A percentile compares a stretch with the other conserved stretches of the same genome.
These are phyloP conservation scores for Alternaria atra DNA, from an alignment of 2,329 filamentous ascomycete species.

Conservation along the genomic window DNA sequence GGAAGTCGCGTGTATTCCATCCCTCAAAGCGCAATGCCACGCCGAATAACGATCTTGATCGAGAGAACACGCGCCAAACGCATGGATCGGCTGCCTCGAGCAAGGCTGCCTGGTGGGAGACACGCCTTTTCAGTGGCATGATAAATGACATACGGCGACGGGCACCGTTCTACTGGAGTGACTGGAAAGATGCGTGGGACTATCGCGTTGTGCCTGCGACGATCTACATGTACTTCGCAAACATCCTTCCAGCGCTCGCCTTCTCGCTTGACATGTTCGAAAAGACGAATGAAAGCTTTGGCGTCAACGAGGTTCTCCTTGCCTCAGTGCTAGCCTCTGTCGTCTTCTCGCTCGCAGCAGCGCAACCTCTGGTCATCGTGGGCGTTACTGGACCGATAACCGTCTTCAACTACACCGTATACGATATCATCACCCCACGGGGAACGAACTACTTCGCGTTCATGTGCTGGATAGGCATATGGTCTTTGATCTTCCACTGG, in stretches of 20 bases:
- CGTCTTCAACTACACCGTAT: conserved; percentile 93
- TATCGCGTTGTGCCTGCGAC: conserved; percentile 89
- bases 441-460: conserved; percentile 86
- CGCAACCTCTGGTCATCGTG: conserved; percentile 88
- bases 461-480: conserved; percentile 92
- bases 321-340: conserved; percentile 83
- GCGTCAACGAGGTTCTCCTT: conserved; percentile 90
- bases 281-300: conserved; percentile 83
- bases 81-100: conserved; percentile 22
- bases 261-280: conserved; percentile 95
- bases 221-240: conserved; percentile 94
- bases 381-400: conserved; percentile 93
- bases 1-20: conserved; percentile 26
- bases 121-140: conserved; percentile 81
- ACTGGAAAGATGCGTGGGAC: conserved; percentile 89
- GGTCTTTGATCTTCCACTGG: conserved; percentile 87
- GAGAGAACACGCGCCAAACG: conserved; percentile 28
- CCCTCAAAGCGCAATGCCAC: conserved; percentile 9
- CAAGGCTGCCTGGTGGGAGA: conserved; percentile 72
- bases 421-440: conserved; percentile 81
- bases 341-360: conserved; percentile 80
- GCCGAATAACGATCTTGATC: conserved; percentile 17
- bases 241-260: conserved; percentile 85
- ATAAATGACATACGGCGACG: conserved; percentile 77
- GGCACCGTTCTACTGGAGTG: conserved; percentile 79